Evolutionary conservation across 2,329 filamentous ascomycete species (phyloP), one percentile per base, ranked within the genome.

Genomic region (Colletotrichum tropicale): DNA sequence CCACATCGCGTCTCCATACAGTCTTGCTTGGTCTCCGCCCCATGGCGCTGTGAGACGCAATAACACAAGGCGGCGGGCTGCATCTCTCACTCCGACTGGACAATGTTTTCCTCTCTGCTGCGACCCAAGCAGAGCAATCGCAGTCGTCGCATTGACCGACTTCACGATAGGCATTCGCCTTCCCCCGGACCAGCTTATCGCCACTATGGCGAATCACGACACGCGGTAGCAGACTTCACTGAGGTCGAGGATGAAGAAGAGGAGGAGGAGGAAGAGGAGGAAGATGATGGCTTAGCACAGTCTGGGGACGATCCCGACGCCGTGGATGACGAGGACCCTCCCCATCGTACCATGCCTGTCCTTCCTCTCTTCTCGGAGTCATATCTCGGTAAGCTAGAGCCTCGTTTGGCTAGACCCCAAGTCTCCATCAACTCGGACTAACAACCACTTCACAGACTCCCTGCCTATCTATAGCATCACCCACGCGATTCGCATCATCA

Each of bases 401-500:
- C n/a, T 66, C 83, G 52, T 55, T 56, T 61, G 32, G 43, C n/a
- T 21, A 52, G n/a, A 21, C 38, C 18, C 21, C 28, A 43, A 66
- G 9, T 8, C 12, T 60, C 16, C 12, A 18, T 55, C n/a, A 24
- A 18, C 36, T 21, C 8, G 21, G 28, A 30, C 69, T 71, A 55
- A 71, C 58, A 13, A 8, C 9, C 12, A n/a, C 16, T 13, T 21
- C 55, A 9, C 81, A 96, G 96, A 98, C 86, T 90, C 94, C 12
- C 89, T 98, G 8, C 96, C 96, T 24, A 92, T 98, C 74, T 98
- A 98, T 87, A 94, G 93, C 84, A 92, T 98, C 79, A 98, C 96
- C 32, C 96, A 98, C 85, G 92, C 95, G 36, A 96, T 98, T 77
- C 94, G 96, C 78, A 92, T 96, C 69, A 90, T 98, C 72, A 93